Base-by-base conservation (phyloP, 2,329 filamentous ascomycete species). In the Diplodia seriata region DNA sequence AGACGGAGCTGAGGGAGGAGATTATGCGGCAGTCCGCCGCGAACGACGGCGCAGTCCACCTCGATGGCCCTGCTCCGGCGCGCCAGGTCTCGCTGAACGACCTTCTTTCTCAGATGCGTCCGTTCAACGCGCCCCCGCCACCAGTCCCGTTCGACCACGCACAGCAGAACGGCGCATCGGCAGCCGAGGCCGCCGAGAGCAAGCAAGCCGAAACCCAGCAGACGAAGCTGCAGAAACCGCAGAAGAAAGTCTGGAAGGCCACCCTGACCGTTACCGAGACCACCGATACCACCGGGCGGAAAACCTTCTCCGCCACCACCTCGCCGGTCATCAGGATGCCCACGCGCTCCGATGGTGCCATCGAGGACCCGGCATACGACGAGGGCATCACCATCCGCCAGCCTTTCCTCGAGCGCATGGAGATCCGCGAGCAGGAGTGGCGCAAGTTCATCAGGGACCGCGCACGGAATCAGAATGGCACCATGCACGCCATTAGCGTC, bases 401-500 rank as follows among this genome's bases (percentile, higher is more conserved):
- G 54, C 82, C 85, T 59, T 94, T 93, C 76, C 83, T 92, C 33
- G 87, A 91, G 77, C 89, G 91, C 72, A 88, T 92, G 83, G 86
- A 87, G 62, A 81, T 85, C 74, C 87, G 90, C 70, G 87, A 90
- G 79, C 78, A 88, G 73, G 84, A 82, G 69, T 87, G 86, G 69
- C 85, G 88, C 70, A 84, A 87, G 67, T 81, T 82, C 63, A 81
- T 84, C 70, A 81, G 81, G 66, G 82, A 81, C 71, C 79, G 79
- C 62, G 71, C 68, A 51, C 68, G 70, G 74, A 72, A 74, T 78
- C 69, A 77, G 74, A 74, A 75, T 70, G 76, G 74, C 20, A 70
- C 79, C 69, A 94, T 97, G 90, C 82, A 90, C 70, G 87, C 93
- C 71, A 93, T 99, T 77, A 97, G 92, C 77, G 94, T 97, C 73